Base-by-base conservation (phyloP, 495 filamentous ascomycete species). In the Daldinia childiae region DNA sequence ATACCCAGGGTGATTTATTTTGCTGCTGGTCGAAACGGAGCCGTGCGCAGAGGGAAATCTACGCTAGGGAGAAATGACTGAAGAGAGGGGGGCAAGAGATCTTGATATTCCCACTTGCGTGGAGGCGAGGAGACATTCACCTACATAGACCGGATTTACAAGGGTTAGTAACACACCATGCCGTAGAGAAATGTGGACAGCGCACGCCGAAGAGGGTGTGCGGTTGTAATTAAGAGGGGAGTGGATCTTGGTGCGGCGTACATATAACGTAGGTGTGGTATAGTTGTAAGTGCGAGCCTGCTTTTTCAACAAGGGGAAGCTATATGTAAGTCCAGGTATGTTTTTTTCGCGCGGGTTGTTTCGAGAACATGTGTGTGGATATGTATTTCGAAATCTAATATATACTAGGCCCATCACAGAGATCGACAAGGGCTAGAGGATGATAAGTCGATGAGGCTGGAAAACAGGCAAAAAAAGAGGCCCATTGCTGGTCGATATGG, bases 151-250 rank as follows among this genome's bases (percentile, higher is more conserved):
- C 41, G 58, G 48, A 36, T 64, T 62, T 73, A 68, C 57, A 51
- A 24, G 70, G 65, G 51, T 73, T 68, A 72, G 61, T 48, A 68
- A 12, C 58, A 69, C 70, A 69, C 65, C 70, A 64, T 69, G 65
- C 65, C 65, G 61, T 64, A 52, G 58, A 29, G 29, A 56, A 64
- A 52, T 61, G 64, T 73, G 70, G 60, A 26, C 57, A 58, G 32
- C 32, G 41, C 61, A 60, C 62, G 57, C 62, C 65, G 64, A 73
- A 24, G 56, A 65, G 70, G 61, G 70, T 66, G 71, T 69, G 71
- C 64, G 71, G 65, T 73, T 66, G 62, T 73, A 69, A 66, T 66
- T 58, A 43, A 50, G 61, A 69, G 62, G 66, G 71, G 65, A 66
- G 71, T 69, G 71, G 66, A 58, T 5, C 64, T 50, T 62, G 56